These are phyloP conservation scores for Penstemon eatonii DNA, from an alignment of 257 asterid genomes.

Conservation along the genomic window DNA sequence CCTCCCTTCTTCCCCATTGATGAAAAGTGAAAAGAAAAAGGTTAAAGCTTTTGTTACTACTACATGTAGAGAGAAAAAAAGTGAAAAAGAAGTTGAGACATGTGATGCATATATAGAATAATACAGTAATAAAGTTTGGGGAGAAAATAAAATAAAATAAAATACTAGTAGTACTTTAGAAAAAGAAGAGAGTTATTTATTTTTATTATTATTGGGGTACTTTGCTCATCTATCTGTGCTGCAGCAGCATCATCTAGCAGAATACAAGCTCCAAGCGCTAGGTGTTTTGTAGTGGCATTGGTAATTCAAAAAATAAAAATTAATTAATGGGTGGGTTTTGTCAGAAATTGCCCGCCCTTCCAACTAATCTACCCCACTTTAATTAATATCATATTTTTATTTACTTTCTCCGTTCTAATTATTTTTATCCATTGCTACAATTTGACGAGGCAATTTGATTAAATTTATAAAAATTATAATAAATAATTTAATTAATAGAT, in stretches of 20 bases:
- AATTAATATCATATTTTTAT: constrained; percentile 17
- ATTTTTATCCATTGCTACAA: too few species aligned
- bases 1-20: constrained; percentile 74
- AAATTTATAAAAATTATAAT: too few species aligned
- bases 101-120: constrained; percentile 30
- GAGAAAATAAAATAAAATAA: not conserved
- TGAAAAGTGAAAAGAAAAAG: not conserved
- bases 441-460: too few species aligned
- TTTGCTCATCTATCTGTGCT: constrained; percentile 33
- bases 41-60: constrained; percentile 17
- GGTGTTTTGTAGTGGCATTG: constrained; percentile 65
- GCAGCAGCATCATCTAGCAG: constrained; percentile 38
- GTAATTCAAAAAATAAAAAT: constrained; percentile 27
- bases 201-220: constrained; percentile 15
- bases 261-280: constrained; percentile 40
- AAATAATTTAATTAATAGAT: too few species aligned
- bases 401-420: too few species aligned
- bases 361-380: not conserved
- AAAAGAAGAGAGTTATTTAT: constrained; percentile 8
- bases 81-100: not conserved
- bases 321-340: constrained; percentile 34
- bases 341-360: constrained; percentile 35
- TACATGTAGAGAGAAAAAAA: constrained; percentile 27
- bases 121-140: not conserved
- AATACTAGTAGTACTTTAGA: not conserved